Percentiles rank a stretch among this genome's conserved stretches.
Evolutionary conservation across 345 rosid species (phyloP).

Genomic region (Noccaea caerulescens): DNA sequence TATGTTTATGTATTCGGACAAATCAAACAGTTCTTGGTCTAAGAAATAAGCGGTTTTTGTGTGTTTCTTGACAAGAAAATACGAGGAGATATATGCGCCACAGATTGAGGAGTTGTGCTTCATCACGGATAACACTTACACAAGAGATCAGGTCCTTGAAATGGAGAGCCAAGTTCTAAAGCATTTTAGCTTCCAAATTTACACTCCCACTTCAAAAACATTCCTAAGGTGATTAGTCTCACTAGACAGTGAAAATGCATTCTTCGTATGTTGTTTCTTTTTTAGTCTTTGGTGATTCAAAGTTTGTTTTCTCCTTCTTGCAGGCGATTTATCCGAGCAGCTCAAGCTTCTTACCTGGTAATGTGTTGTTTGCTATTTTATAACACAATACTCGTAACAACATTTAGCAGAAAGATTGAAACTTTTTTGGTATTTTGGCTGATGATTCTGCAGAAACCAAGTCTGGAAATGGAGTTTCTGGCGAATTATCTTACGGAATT

Average conservation of each 20-base stretch:
- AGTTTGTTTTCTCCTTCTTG: conserved; percentile 30
- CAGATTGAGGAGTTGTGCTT: conserved; percentile 87
- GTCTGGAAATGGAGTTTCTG: conserved; percentile 73
- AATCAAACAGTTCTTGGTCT: conserved; percentile 4
- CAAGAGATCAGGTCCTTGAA: conserved; percentile 68
- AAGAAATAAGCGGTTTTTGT: conserved; percentile 6
- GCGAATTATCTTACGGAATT: conserved; percentile 82
- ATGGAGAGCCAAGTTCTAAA: conserved; percentile 75
- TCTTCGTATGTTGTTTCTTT: neutral
- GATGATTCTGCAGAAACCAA: conserved; percentile 62
- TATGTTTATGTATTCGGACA: conserved; percentile 8
- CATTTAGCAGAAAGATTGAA: conserved; percentile 32
- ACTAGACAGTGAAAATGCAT: conserved; percentile 7
- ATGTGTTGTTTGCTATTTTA: neutral
- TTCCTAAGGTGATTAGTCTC: conserved; percentile 68
- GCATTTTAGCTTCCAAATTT: conserved; percentile 69
- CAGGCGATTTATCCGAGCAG: conserved; percentile 94
- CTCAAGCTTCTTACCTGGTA: conserved; percentile 78
- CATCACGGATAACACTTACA: conserved; percentile 87
- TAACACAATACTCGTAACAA: neutral
- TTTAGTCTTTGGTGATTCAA: conserved; percentile 6
- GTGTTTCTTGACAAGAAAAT: conserved; percentile 59
- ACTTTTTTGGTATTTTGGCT: conserved; percentile 11
- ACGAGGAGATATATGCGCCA: conserved; percentile 87
- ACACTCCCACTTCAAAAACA: conserved; percentile 74